Conservation (phyloP, 1,284 basidiomycete genomes). For the Xerocomus nothofagi region DNA sequence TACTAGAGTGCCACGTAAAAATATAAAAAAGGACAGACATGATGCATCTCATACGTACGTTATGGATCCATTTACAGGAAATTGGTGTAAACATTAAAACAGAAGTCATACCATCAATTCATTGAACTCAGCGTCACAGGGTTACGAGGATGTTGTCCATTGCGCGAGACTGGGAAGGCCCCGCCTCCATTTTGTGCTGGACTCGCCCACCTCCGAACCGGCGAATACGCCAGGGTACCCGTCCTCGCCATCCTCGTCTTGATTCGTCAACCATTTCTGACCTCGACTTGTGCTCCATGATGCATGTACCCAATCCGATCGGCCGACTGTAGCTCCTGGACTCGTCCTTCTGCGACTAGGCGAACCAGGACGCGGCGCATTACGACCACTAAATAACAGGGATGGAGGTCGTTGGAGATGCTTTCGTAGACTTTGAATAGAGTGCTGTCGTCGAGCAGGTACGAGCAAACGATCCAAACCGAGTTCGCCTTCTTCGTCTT, state of each 20-base stretch:
- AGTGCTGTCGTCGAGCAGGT: conserved; percentile 69
- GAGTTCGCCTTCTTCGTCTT: conserved; percentile 62
- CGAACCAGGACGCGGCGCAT: conserved; percentile 9
- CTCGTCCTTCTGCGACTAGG: conserved; percentile 22
- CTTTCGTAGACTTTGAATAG: conserved; percentile 62
- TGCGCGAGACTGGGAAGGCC: conserved; percentile 30
- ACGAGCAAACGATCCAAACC: conserved; percentile 65
- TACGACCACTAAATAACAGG: conserved; percentile 5
- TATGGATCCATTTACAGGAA: conserved; percentile 14
- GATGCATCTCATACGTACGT: conserved; percentile 15
- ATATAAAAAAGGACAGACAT: background rate
- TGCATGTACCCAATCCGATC: conserved; percentile 18
- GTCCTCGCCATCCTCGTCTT: conserved; percentile 30
- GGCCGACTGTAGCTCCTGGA: conserved; percentile 11
- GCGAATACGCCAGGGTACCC: conserved; percentile 18
- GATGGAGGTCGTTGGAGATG: conserved; percentile 44
- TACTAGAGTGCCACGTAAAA: conserved; percentile 9
- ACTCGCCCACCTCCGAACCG: conserved; percentile 6
- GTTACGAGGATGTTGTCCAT: conserved; percentile 30
- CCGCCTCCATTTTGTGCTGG: conserved; percentile 22
- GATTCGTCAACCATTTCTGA: conserved; percentile 21
- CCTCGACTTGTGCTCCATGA: conserved; percentile 28
- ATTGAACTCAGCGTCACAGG: background rate
- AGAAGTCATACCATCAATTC: conserved; percentile 1
- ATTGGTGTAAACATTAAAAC: conserved; percentile 3